phyloP scores from a whole-genome alignment of 2,329 filamentous ascomycete species.

The Huntiella decipiens region DNA sequence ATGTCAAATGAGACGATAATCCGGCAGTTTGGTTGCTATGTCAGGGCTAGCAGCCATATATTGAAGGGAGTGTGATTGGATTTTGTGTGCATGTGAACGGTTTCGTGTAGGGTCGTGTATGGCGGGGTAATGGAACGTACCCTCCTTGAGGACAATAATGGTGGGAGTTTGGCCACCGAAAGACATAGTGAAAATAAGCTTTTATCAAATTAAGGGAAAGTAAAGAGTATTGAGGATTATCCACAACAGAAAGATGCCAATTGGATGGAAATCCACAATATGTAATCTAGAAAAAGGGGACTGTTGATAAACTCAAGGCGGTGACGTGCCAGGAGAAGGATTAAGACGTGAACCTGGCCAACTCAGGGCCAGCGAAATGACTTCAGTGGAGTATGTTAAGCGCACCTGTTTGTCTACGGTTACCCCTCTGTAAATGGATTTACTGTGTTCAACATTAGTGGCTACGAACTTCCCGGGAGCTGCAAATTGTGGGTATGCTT shows the following conservation, averaged over 20 bases:
- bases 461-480: neutral
- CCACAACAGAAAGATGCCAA: neutral
- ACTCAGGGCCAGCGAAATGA: no score
- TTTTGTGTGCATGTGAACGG: no score
- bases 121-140: conserved; percentile 37
- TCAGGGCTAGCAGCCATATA: neutral
- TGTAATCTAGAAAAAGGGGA: neutral
- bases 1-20: neutral
- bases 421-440: no score
- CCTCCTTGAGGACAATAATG: conserved; percentile 95
- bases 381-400: no score
- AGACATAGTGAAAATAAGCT: conserved; percentile 44
- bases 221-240: neutral
- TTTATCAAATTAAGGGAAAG: neutral
- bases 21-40: neutral
- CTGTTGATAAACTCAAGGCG: conserved; percentile 7
- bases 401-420: no score
- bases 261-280: neutral
- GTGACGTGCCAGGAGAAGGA: conserved; percentile 9
- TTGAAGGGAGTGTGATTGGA: neutral
- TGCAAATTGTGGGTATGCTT: conserved; percentile 1
- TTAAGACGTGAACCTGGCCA: conserved; percentile 5
- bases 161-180: conserved; percentile 96
- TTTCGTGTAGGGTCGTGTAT: conserved; percentile 11
- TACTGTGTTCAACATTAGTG: no score